Conservation (phyloP, 2,329 filamentous ascomycete genomes). For the Cadophora sp. region DNA sequence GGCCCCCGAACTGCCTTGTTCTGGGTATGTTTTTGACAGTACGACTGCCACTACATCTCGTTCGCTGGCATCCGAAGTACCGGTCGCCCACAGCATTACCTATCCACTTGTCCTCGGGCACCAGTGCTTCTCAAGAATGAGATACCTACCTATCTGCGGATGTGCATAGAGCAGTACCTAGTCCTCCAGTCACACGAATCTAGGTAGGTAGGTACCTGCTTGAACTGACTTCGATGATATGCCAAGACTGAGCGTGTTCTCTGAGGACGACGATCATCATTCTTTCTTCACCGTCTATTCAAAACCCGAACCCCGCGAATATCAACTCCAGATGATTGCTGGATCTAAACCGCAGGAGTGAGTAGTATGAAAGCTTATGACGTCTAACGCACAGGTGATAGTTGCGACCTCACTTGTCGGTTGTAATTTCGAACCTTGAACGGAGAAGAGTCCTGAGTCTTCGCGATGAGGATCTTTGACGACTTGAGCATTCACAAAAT, state of each 20-base stretch:
- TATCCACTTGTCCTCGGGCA: no score
- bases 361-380: not conserved
- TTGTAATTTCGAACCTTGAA: no score
- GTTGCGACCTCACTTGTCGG: not conserved
- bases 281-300: constrained; percentile 4
- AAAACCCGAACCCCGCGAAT: not conserved
- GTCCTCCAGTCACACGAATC: not conserved
- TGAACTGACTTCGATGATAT: not conserved
- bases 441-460: no score
- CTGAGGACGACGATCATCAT: constrained; percentile 3
- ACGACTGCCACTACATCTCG: no score
- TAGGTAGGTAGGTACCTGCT: no score
- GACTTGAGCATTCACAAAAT: not conserved
- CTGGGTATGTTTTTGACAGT: no score
- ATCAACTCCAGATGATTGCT: not conserved
- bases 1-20: not conserved
- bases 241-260: not conserved
- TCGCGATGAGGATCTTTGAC: not conserved
- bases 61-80: no score
- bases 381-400: not conserved
- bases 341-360: not conserved
- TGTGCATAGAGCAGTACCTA: no score
- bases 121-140: no score
- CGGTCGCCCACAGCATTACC: no score
- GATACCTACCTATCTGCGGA: no score